These are phyloP conservation scores for Salinomyces thailandicus DNA, from an alignment of 2,329 filamentous ascomycete species.

Conservation along the genomic window DNA sequence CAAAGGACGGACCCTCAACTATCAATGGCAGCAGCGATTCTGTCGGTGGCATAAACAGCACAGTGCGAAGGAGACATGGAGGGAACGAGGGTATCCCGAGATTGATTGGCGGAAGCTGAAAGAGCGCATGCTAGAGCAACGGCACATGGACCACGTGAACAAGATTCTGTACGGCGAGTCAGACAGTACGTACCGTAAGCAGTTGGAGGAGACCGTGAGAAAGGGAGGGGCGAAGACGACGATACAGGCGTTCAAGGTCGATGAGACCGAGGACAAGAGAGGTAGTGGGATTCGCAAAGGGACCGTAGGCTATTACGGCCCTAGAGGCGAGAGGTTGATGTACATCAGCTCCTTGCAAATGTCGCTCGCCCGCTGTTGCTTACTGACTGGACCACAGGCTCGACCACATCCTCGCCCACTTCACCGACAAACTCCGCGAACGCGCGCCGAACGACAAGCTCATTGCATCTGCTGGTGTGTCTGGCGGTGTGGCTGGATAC, in stretches of 20 bases:
- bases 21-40: constrained; percentile 25
- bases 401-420: constrained; percentile 22
- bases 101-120: constrained; percentile 24
- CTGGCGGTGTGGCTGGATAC: constrained; percentile 27
- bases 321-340: constrained; percentile 26
- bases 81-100: constrained; percentile 22
- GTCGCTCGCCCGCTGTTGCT: constrained; percentile 1
- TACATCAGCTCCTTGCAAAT: constrained; percentile 11
- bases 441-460: constrained; percentile 21
- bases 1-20: constrained; percentile 15
- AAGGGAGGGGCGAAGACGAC: constrained; percentile 13
- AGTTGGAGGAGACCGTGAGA: constrained; percentile 15
- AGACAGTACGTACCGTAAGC: constrained; percentile 17
- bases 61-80: constrained; percentile 20
- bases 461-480: constrained; percentile 21
- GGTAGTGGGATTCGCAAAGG: constrained; percentile 3
- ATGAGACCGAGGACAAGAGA: constrained; percentile 1
- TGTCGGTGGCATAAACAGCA: constrained; percentile 23
- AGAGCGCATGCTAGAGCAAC: constrained; percentile 16
- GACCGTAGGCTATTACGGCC: constrained; percentile 27
- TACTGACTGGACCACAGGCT: constrained; percentile 15
- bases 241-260: constrained; percentile 7
- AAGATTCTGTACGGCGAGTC: constrained; percentile 17
- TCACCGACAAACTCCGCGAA: constrained; percentile 20
- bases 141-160: constrained; percentile 5